Evolutionary conservation across 352 stramenopile genomes (phyloP), one percentile per base, ranked within the genome.

Genomic region (Phytophthora meadii): DNA sequence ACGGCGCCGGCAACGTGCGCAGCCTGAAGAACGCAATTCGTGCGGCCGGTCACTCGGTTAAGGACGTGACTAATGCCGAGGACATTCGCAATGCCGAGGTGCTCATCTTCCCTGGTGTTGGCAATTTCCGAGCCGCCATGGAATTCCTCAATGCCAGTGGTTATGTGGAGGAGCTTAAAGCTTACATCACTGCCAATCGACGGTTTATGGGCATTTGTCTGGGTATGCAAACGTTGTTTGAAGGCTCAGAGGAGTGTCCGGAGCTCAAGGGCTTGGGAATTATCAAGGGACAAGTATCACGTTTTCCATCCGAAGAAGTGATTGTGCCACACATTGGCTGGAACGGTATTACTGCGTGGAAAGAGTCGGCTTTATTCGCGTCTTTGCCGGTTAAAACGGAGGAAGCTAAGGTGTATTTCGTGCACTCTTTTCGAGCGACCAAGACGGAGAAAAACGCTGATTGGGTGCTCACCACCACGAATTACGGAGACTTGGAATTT

Each of bases 211-310:
- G 97, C 48, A 99, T 99, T 55, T 99, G 97, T 77, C 70, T 99
- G 1, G 97, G 97, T 22, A 99, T 99, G 97, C 97, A 99, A 74
- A 98, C 95, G 17, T 79, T 99, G 9, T 99, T 99, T 64, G 97
- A 99, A 70, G 89, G 84, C 17, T 98, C 90, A 57, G 95, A 99
- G 8, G 97, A 99, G 71, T 90, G 83, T 30, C 84, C 86, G 0
- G 87, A 87, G 19, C 84, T 88, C 27, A 74, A 79, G 56, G 97
- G 97, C 10, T 79, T 99, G 12, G 96, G 96, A 24, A 76, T 99
- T 9, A 96, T 99, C 67, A 91, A 92, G 28, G 96, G 96, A 44
- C 87, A 80, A 47, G 90, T 99, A n/a, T 70, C 88, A 22, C 85
- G 88, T 44, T 99, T 99, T 68, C 82, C 86, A 25, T 84, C 79